Base-by-base conservation (phyloP, 192 early-diverging fungal species). In the Coemansia sp. region DNA sequence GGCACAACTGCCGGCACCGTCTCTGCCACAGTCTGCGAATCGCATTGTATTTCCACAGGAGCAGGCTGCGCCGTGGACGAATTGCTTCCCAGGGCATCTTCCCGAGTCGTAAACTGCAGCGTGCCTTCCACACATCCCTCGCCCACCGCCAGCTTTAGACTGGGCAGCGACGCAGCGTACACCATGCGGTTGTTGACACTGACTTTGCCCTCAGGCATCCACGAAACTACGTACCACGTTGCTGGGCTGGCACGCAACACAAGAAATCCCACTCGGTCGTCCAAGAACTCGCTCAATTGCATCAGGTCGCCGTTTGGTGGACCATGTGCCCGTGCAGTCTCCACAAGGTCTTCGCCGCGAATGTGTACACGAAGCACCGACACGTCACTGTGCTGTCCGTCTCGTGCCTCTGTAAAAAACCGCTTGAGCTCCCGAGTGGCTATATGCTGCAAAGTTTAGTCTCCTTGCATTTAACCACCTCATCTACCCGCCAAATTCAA, bases 191-290 rank as follows among this genome's bases (percentile, higher is more conserved):
- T 75, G 51, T 68, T 75, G 6, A 77, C 69, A 8, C 74, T 64
- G 19, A 83, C 77, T 44, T 75, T 71, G 28, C 70, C 73, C 50
- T 83, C 82, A 1, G 82, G 82, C 69, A 83, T 75, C 82, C 82
- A 83, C 14, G 73, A 75, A 49, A 79, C 65, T 25, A 83, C 61
- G 40, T 77, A 83, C 81, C 81, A 83, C 4, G 65, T 60, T 10
- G 61, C 54, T 2, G 54, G 22, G 36, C 46, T 68, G 3, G 69
- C 69, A 19, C 76, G 69, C 25, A 83, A 65, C 59, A 83, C 48
- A 19, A 78, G 66, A 50, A 78, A 78, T 19, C 75, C 69, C 4
- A 76, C 69, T 7, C 56, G 49, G 49, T 62, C 57, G 7, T 46
- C 64, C 14, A 79, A 44, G 11, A 62, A 66, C 57, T 73, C 71